These are phyloP conservation scores for Aspergillus cejpii DNA, from an alignment of 2,329 filamentous ascomycete species.

Conservation along the genomic window DNA sequence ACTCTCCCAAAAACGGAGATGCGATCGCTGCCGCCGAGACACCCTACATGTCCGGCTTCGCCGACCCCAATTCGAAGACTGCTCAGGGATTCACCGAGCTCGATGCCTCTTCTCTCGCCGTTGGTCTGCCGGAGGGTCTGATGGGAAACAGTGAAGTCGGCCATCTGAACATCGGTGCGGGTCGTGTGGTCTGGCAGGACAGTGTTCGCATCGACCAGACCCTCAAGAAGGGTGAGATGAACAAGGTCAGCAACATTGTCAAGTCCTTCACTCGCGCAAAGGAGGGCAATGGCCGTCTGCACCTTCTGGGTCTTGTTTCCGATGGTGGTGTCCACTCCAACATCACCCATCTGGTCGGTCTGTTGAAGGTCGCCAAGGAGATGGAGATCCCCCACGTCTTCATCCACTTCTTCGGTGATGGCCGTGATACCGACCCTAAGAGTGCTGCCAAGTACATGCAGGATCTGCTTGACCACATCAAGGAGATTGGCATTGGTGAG, in stretches of 20 bases:
- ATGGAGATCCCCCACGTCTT: constrained; percentile 82
- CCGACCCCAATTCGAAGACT: constrained; percentile 58
- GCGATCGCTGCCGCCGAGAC: constrained; percentile 91
- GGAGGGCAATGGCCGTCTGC: constrained; percentile 82
- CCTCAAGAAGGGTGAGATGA: constrained; percentile 76
- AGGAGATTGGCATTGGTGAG: constrained; percentile 80
- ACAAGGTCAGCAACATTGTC: constrained; percentile 69
- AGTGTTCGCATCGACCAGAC: constrained; percentile 93
- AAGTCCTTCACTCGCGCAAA: constrained; percentile 72
- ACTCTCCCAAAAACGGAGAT: constrained; percentile 82
- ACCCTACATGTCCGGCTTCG: constrained; percentile 87
- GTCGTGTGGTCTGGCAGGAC: constrained; percentile 96
- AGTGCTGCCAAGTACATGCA: constrained; percentile 83
- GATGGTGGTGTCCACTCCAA: constrained; percentile 96
- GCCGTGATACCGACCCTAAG: constrained; percentile 96
- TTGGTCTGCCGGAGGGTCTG: constrained; percentile 89
- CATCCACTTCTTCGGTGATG: constrained; percentile 99
- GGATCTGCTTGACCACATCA: constrained; percentile 68
- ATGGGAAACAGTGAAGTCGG: constrained; percentile 99
- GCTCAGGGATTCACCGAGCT: constrained; percentile 83
- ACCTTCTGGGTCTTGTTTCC: constrained; percentile 85
- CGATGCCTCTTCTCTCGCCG: constrained; percentile 90
- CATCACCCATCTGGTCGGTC: constrained; percentile 82
- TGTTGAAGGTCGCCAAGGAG: constrained; percentile 85
- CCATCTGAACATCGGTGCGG: constrained; percentile 96